Base-by-base conservation (phyloP, 73 alveolate genomes). In the Halteria grandinella region DNA sequence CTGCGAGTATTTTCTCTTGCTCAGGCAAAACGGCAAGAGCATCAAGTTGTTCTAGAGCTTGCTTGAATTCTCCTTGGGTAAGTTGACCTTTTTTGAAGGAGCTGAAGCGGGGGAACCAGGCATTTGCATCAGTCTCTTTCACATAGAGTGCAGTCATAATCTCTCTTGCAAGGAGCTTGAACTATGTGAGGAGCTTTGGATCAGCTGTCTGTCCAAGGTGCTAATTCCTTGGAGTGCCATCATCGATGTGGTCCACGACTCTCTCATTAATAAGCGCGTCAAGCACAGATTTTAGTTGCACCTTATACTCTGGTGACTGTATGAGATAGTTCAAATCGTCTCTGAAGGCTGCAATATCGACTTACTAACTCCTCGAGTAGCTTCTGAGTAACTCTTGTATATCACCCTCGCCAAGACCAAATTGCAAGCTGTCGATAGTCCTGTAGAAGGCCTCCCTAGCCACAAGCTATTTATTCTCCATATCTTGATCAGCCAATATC, bases 331-430 rank as follows among this genome's bases (percentile, higher is more conserved):
- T 66, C 4, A 66, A 4, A 1, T 66, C 80, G 28, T 66, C 80
- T 45, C 31, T 41, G n/a, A 66, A 20, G 17, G 24, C 32, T 1
- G 17, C 31, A 8, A 66, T 44, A 28, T 66, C 80, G 4, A 66
- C 36, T 23, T n/a, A 3, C 20, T 23, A n/a, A 8, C 47, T 44
- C 14, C 32, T 66, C 37, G 4, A n/a, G 28, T 44, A 66, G 11
- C 15, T 23, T 45, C 80, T 18, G 3, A 66, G 43, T 33, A 66
- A 10, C 33, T 66, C 80, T 8, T 44, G 33, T 7, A 66, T 66
- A 31, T 66, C 80, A 10, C 80, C 66, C 32, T 66, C 64, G 3
- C 80, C 80, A 2, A 66, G 32, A 6, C 80, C 80, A 2, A 66
- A 44, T 23, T 47, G 54, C 34, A 66, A n/a, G 45, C 69, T 44